Base-by-base conservation (phyloP, 345 rosid species). In the Raphanus raphanistrum region DNA sequence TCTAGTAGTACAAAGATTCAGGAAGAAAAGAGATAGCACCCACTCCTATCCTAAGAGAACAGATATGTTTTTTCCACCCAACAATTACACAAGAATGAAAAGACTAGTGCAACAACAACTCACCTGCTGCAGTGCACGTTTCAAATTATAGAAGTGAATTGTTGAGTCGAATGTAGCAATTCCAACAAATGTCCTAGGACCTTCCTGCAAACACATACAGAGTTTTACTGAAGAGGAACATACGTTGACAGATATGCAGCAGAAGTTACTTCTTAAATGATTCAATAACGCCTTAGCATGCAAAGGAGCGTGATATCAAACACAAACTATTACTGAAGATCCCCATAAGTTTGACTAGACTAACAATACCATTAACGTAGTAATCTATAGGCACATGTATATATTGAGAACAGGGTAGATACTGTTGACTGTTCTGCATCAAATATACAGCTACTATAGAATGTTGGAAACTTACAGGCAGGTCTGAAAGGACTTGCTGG, bases 131-230 rank as follows among this genome's bases (percentile, higher is more conserved):
- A 95, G 72, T 62, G 98, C 96, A 13, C 96, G 92, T 81, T 95
- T 95, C 81, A 95, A 83, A 82, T 89, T 92, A 81, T 95, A 95
- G 71, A 95, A 95, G 80, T 95, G 97, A 63, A 95, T 89, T 36
- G 99, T 86, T n/a, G 94, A 89, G 84, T 95, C 99, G 84, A 90
- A 92, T 57, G 99, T 95, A 43, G 98, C 99, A 80, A 95, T 84
- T 80, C 99, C 99, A 41, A 92, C 98, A 88, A 90, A 85, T 57
- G 99, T 95, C 83, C 92, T 89, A 41, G 92, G 94, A 76, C 98
- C 98, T 88, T 95, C 99, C 99, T 95, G 92, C 75, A 83, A 70
- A 76, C 54, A 28, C 21, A 73, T 61, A 48, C 32, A 73, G 64
- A 73, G 55, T 9, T 13, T 41, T 64, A n/a, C n/a, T n/a, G n/a